These are phyloP conservation scores for Furcasterigmium furcatum DNA, from an alignment of 2,329 filamentous ascomycete genomes.

Conservation along the genomic window DNA sequence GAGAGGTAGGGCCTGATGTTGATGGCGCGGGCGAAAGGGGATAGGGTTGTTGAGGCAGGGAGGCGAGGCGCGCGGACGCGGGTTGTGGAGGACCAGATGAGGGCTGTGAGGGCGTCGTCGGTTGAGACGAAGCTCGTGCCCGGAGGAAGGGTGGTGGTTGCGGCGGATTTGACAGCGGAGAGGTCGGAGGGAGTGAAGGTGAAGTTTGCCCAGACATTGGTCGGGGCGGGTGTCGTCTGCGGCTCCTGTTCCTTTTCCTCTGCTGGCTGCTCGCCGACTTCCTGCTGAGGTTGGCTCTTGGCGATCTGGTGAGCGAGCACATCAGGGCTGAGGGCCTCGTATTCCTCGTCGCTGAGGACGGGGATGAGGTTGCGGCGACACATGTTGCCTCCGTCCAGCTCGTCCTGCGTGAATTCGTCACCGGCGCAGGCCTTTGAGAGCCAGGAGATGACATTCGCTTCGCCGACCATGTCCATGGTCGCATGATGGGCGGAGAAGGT, in stretches of 20 bases:
- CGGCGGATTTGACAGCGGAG: constrained; percentile 33
- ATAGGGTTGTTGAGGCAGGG: constrained; percentile 4
- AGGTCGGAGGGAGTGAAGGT: constrained; percentile 34
- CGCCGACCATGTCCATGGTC: constrained; percentile 47
- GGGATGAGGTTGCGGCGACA: constrained; percentile 31
- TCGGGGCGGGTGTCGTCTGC: not conserved
- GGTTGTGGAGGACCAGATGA: constrained; percentile 44
- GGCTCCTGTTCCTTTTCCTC: not conserved
- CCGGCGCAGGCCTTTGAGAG: constrained; percentile 44
- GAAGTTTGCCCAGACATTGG: constrained; percentile 43
- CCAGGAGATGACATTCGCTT: constrained; percentile 40
- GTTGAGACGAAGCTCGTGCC: constrained; percentile 41
- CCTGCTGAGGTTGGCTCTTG: not conserved
- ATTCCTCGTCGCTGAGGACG: constrained; percentile 19
- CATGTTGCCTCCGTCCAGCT: constrained; percentile 38
- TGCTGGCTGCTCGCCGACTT: not conserved
- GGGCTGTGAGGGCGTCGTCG: constrained; percentile 48
- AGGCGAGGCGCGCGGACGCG: constrained; percentile 36
- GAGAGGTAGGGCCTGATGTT: constrained; percentile 39
- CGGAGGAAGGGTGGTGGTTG: constrained; percentile 16
- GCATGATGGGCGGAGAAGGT: constrained; percentile 45
- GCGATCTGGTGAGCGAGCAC: not conserved
- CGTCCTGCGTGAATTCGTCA: constrained; percentile 40
- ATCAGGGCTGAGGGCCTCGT: not conserved
- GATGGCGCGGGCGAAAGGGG: constrained; percentile 43